Percentiles rank a stretch among this genome's conserved stretches.
Conservation (phyloP, 2,329 filamentous ascomycete species). For the Alternaria solani region DNA sequence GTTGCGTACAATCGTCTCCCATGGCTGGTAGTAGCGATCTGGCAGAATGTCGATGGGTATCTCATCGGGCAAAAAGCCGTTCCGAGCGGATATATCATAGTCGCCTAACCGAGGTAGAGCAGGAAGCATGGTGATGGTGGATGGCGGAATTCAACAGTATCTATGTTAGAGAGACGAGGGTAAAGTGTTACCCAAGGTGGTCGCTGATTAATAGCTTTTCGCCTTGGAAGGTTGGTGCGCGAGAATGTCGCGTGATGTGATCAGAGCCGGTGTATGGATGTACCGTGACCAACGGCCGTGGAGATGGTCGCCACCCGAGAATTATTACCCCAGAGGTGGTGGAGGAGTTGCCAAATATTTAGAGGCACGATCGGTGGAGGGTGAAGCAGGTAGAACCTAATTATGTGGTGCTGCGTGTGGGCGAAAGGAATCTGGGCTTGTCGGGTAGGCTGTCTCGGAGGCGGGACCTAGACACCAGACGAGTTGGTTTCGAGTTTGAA, state of each 20-base stretch:
- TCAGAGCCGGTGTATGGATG: conserved; percentile 7
- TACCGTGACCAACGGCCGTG: not conserved
- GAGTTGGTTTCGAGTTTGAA: conserved; percentile 10
- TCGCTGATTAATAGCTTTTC: not conserved
- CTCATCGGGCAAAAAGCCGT: conserved; percentile 88
- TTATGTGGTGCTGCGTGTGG: conserved; percentile 16
- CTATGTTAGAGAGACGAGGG: not conserved
- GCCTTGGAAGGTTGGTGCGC: not conserved
- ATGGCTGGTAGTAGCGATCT: conserved; percentile 91
- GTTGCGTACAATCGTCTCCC: conserved; percentile 87
- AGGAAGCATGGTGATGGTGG: conserved; percentile 49
- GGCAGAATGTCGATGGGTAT: conserved; percentile 81
- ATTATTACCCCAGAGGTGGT: conserved; percentile 6
- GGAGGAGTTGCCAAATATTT: not conserved
- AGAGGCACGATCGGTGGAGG: not conserved
- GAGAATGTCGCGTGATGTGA: conserved; percentile 13
- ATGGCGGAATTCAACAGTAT: not conserved
- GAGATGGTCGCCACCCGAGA: conserved; percentile 12
- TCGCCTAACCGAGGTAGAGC: conserved; percentile 66
- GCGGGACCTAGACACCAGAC: conserved; percentile 15
- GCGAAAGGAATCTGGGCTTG: conserved; percentile 25
- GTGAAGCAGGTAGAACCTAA: not conserved
- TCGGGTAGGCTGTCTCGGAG: conserved; percentile 19
- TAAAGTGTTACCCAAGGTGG: not conserved
- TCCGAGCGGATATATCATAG: conserved; percentile 79